Evolutionary conservation across 2,329 filamentous ascomycete species (phyloP).

Genomic region (Monosporascus sp.): DNA sequence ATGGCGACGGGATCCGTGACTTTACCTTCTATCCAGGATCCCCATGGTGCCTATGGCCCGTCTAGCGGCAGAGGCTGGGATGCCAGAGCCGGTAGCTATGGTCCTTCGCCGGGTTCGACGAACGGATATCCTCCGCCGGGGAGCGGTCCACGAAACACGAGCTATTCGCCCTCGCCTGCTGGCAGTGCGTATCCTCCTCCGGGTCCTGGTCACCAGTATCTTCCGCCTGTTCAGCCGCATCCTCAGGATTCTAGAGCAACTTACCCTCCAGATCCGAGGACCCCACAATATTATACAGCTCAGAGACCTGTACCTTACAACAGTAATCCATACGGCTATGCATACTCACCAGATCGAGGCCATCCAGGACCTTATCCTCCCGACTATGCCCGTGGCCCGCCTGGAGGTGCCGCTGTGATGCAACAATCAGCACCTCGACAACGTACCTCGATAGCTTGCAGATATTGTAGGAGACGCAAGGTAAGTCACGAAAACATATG

Average conservation of each 20-base stretch:
- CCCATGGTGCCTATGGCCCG: conserved; percentile 26
- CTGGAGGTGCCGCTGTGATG: conserved; percentile 31
- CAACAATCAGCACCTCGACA: conserved; percentile 51
- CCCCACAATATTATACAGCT: conserved; percentile 16
- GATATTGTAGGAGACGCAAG: conserved; percentile 58
- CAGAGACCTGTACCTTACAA: conserved; percentile 14
- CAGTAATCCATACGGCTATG: conserved; percentile 22
- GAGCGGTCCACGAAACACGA: conserved; percentile 9
- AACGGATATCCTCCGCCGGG: conserved; percentile 41
- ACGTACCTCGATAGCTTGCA: conserved; percentile 54
- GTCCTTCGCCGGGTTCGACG: conserved; percentile 34
- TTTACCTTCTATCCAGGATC: conserved; percentile 46
- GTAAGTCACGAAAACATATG: conserved; percentile 27
- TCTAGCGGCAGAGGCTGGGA: conserved; percentile 22
- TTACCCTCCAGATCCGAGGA: conserved; percentile 36
- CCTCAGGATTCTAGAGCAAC: conserved; percentile 19
- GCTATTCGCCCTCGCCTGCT: conserved; percentile 20
- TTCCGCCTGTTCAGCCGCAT: conserved; percentile 28
- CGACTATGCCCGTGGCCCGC: conserved; percentile 26
- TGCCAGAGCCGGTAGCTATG: conserved; percentile 32
- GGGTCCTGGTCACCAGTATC: conserved; percentile 13
- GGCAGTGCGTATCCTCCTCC: conserved; percentile 19
- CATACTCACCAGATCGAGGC: conserved; percentile 27
- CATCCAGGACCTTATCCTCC: conserved; percentile 22
- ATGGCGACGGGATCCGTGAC: conserved; percentile 40